Base-by-base conservation (phyloP, 306 rosid species). In the Malus domestica region DNA sequence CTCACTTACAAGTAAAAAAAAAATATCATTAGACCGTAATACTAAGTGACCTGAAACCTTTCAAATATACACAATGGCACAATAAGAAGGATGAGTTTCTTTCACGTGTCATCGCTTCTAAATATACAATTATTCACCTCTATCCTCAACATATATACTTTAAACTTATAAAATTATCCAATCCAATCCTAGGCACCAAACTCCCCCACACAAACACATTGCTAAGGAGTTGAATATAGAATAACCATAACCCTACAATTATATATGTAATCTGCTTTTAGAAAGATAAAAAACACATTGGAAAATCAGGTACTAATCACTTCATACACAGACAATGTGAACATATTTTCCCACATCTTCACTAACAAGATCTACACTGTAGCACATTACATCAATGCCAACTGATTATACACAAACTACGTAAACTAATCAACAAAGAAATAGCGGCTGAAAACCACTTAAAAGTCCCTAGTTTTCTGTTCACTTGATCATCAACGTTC, bases 381-480 rank as follows among this genome's bases (percentile, higher is more conserved):
- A 70, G 64, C 78, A 74, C 75, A 74, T 68, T 82, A 80, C 80
- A 79, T 58, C 42, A 71, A 74, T 42, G 77, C 74, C 84, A 79
- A 79, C 72, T 68, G 61, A 78, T 74, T 88, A 82, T 90, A 85
- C 88, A 87, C 76, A 61, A 79, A 51, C 63, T 70, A 72, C 76
- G 90, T 82, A 74, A 10, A 79, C 93, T 88, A 86, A 40, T 69
- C 69, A 76, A 71, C 65, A 74, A 79, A 73, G 77, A 85, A 74
- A 83, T 25, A 40, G 68, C 58, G 57, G 66, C 67, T 49, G 67
- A 58, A 58, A n/a, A 4, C 27, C 10, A 27, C 22, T 9, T 0
- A 12, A 16, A 51, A 51, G 55, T 51, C 55, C 54, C 54, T 49
- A 49, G 6, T 49, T 49, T 49, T 49, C 54, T 49, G 2, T 49